These are phyloP conservation scores for Achaetomium macrosporum DNA, from an alignment of 2,329 filamentous ascomycete species.

Conservation along the genomic window DNA sequence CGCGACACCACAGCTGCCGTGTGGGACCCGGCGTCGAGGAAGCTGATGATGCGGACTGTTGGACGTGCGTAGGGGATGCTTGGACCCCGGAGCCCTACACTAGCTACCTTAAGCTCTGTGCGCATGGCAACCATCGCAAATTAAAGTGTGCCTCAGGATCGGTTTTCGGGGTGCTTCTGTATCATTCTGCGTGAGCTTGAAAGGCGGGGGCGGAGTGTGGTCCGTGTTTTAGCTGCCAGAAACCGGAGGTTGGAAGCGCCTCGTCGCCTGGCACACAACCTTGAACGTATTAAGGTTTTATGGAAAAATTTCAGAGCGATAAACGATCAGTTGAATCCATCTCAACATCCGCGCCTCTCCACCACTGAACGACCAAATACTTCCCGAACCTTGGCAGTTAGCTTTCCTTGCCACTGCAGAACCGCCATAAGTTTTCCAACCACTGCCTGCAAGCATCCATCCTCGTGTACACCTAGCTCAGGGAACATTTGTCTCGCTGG, in stretches of 20 bases:
- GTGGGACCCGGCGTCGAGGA: no score
- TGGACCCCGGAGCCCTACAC: no score
- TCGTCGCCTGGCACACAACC: neutral
- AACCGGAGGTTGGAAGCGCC: neutral
- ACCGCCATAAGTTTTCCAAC: neutral
- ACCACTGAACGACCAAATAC: neutral
- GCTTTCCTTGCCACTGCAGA: neutral
- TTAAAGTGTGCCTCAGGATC: neutral
- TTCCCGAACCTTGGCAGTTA: conserved; percentile 12
- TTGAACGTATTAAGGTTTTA: conserved; percentile 4
- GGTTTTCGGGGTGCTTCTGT: conserved; percentile 24
- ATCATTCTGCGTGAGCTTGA: conserved; percentile 20
- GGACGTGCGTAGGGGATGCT: no score
- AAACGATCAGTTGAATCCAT: neutral
- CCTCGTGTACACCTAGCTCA: neutral
- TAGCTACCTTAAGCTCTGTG: neutral
- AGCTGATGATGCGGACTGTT: no score
- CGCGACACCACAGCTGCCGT: no score
- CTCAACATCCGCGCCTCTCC: conserved; percentile 2
- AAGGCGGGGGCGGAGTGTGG: conserved; percentile 16
- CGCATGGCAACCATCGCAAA: neutral
- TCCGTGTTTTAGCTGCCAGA: conserved; percentile 10
- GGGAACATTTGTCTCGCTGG: neutral
- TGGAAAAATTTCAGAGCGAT: conserved; percentile 17
- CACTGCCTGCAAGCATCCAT: neutral